A percentile compares a stretch with the other conserved stretches of the same genome.
Evolutionary conservation across 306 rosid species (phyloP).

Genomic region (Inga laurina): DNA sequence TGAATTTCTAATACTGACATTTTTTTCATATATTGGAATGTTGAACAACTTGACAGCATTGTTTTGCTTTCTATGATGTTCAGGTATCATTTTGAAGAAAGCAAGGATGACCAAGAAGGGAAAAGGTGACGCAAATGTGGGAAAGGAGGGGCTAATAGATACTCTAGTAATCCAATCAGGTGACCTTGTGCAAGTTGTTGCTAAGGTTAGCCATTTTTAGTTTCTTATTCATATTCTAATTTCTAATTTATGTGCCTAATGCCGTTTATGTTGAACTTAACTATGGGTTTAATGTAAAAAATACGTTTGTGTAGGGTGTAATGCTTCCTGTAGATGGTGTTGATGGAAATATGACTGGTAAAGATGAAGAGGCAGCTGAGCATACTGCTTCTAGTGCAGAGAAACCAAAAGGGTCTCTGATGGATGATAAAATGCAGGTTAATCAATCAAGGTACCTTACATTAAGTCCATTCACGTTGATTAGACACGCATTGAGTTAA

Average conservation of each 20-base stretch:
- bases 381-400: conserved; percentile 35
- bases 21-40: conserved; percentile 7
- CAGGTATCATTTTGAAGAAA: conserved; percentile 81
- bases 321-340: conserved; percentile 57
- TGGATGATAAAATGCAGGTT: conserved; percentile 38
- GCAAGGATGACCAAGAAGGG: conserved; percentile 82
- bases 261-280: conserved; percentile 8
- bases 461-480: conserved; percentile 19
- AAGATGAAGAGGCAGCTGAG: conserved; percentile 44
- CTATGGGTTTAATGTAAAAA: conserved; percentile 24
- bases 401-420: conserved; percentile 33
- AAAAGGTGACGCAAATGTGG: conserved; percentile 48
- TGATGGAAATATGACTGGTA: conserved; percentile 50
- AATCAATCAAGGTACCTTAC: conserved; percentile 60
- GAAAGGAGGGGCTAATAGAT: conserved; percentile 55
- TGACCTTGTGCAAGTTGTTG: conserved; percentile 85
- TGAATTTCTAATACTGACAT: background rate
- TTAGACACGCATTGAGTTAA: conserved; percentile 7
- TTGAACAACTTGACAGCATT: conserved; percentile 5
- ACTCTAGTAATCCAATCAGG: conserved; percentile 65
- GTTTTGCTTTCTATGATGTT: conserved; percentile 24
- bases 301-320: conserved; percentile 53
- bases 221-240: background rate
- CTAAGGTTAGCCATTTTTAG: conserved; percentile 52
- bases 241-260: conserved; percentile 9